Percentiles rank a stretch among this genome's conserved stretches.
These are phyloP conservation scores for Verticillium zaregamsianum DNA, from an alignment of 2,329 filamentous ascomycete species.

Conservation along the genomic window DNA sequence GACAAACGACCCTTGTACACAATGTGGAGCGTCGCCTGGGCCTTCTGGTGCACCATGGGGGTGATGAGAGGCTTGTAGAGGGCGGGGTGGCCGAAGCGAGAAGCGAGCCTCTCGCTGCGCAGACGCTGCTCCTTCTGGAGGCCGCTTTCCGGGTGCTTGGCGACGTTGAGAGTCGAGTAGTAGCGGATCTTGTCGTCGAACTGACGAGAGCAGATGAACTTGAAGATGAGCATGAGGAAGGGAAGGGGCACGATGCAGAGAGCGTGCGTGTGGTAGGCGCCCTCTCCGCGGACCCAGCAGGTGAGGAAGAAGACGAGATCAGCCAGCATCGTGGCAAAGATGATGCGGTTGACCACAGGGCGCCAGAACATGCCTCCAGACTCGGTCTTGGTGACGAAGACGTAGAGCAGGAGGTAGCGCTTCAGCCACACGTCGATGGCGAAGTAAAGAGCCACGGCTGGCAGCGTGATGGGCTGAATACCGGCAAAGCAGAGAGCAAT, in stretches of 20 bases:
- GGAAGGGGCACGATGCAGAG: slow-evolving; percentile 70
- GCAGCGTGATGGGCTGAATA: slow-evolving; percentile 82
- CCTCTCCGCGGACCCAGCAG: slow-evolving; percentile 65
- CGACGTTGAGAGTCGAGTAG: slow-evolving; percentile 64
- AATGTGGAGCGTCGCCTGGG: slow-evolving; percentile 78
- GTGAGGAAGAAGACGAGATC: slow-evolving; percentile 76
- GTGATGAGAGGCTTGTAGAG: slow-evolving; percentile 86
- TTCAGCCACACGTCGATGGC: slow-evolving; percentile 81
- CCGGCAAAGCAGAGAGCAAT: slow-evolving; percentile 81
- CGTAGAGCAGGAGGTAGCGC: slow-evolving; percentile 91
- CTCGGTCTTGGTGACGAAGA: slow-evolving; percentile 95
- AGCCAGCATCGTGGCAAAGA: slow-evolving; percentile 75
- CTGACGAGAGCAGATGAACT: slow-evolving; percentile 69
- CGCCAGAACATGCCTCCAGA: slow-evolving; percentile 93
- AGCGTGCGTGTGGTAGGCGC: slow-evolving; percentile 50
- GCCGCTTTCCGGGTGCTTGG: slow-evolving; percentile 39
- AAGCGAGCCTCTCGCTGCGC: slow-evolving; percentile 66
- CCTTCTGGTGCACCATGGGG: slow-evolving; percentile 91
- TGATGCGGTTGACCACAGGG: slow-evolving; percentile 84
- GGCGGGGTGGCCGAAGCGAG: slow-evolving; percentile 84
- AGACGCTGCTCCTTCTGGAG: slow-evolving; percentile 47
- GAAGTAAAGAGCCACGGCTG: slow-evolving; percentile 88
- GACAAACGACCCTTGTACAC: slow-evolving; percentile 79
- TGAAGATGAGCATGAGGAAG: slow-evolving; percentile 77
- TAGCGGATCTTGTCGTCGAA: slow-evolving; percentile 82